Evolutionary conservation across 192 early-diverging fungal genomes (phyloP), one percentile per base, ranked within the genome.

Genomic region (Umbelopsis isabellina): DNA sequence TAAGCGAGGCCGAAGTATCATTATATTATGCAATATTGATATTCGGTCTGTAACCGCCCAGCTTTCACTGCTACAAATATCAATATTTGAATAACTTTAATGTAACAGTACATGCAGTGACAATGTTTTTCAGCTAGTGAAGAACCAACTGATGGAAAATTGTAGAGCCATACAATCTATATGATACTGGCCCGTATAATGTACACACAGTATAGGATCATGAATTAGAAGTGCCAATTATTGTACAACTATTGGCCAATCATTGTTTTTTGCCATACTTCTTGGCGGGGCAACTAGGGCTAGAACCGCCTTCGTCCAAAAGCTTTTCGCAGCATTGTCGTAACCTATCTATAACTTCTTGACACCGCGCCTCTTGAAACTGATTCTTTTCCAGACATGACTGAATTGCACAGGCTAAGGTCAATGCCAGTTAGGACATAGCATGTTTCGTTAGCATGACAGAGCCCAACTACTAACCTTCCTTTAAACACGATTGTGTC

Each of bases 401-500:
- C 68, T 87, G 85, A 66, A 87, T 87, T 16, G 81, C 83, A 55
- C 85, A 87, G 11, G 85, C 85, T 16, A 2, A 2, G 33, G 11
- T 11, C 27, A 25, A 3, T 27, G 15, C 27, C 23, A 16, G 27
- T 61, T 35, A 61, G 55, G 2, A 21, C 27, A 18, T 2, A n/a
- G 55, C 37, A 61, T 61, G 55, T 35, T 16, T 23, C 18, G 11
- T 35, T 11, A 61, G 2, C 12, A 35, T 41, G 33, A 35, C 27
- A 61, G 6, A 11, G 16, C 13, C 11, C 2, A 1, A 2, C 15
- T 4, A 61, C 55, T 61, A 3, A 61, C 55, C 55, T 61, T 61
- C 55, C 33, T 61, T 61, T 30, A 61, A 18, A n/a, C 55, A 61
- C 2, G 55, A 12, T n/a, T 61, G 55, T 3, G 25, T 61, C 30